phyloP scores from a whole-genome alignment of 352 stramenopile species.

The Pythium pyrilobum region DNA sequence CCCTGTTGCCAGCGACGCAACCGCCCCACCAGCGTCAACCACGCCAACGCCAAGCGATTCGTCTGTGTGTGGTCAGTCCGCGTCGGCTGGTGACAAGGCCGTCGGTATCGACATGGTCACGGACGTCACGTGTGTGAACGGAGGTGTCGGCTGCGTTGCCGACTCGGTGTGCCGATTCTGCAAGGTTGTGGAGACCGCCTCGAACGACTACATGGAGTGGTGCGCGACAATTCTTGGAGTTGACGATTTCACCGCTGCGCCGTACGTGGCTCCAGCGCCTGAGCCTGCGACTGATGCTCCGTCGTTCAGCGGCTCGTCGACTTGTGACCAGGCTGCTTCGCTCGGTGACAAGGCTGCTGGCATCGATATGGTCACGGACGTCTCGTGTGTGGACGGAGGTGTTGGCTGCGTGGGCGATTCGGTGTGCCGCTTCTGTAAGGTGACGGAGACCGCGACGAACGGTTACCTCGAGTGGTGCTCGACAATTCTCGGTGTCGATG shows the following conservation, averaged over 20 bases:
- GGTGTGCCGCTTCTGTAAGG: conserved; percentile 12
- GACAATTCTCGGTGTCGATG: background rate
- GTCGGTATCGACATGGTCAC: conserved; percentile 14
- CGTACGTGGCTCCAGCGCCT: too few relatives aligned
- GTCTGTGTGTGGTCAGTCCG: too few relatives aligned
- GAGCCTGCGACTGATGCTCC: background rate
- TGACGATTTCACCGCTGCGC: too few relatives aligned
- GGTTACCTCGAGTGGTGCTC: conserved; percentile 6
- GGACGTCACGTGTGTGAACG: conserved; percentile 6
- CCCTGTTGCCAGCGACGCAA: background rate
- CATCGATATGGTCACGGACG: conserved; percentile 18
- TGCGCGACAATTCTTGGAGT: too few relatives aligned
- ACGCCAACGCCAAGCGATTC: background rate
- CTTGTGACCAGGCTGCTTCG: background rate
- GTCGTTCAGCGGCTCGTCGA: background rate
- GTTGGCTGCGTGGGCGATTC: conserved; percentile 1
- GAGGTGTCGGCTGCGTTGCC: background rate
- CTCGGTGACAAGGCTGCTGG: conserved; percentile 10
- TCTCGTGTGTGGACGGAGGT: background rate
- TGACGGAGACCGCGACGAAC: background rate
- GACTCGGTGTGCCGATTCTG: conserved; percentile 7
- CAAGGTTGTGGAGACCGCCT: background rate
- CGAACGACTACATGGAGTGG: conserved; percentile 1
- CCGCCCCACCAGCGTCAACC: background rate
- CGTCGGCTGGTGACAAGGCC: too few relatives aligned